phyloP scores from a whole-genome alignment of 805 yeast genomes.

The Candida koratica region DNA sequence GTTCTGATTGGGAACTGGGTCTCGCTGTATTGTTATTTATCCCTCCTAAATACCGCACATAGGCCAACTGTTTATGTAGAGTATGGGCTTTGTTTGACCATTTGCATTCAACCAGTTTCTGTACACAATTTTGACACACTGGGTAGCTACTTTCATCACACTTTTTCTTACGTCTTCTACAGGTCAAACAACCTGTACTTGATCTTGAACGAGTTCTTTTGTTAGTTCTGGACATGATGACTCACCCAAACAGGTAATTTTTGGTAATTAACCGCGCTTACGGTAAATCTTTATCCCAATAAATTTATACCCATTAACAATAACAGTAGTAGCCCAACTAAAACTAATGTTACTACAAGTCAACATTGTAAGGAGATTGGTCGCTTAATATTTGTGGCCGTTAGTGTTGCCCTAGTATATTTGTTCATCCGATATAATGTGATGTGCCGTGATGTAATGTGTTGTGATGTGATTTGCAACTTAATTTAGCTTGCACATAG shows the following conservation, averaged over 20 bases:
- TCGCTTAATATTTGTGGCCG: too few relatives aligned
- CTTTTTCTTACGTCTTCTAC: conserved; percentile 26
- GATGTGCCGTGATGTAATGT: too few relatives aligned
- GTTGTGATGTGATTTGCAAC: too few relatives aligned
- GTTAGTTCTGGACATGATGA: conserved; percentile 10
- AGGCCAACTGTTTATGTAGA: conserved; percentile 19
- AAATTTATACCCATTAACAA: too few relatives aligned
- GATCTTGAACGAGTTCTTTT: conserved; percentile 21
- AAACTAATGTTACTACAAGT: too few relatives aligned
- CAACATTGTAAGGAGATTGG: too few relatives aligned
- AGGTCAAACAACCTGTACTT: conserved; percentile 30
- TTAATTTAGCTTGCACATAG: too few relatives aligned
- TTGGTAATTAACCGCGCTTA: conserved; percentile 28
- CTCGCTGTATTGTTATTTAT: neutral
- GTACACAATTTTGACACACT: conserved; percentile 24
- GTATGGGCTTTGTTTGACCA: conserved; percentile 27
- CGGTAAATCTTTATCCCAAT: too few relatives aligned
- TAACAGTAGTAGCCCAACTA: too few relatives aligned
- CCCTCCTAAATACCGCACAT: conserved; percentile 22
- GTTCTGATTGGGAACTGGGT: too few relatives aligned
- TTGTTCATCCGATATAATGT: too few relatives aligned
- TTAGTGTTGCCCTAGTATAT: too few relatives aligned
- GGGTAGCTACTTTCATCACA: conserved; percentile 34
- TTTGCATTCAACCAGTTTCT: conserved; percentile 19
- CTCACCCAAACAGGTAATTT: conserved; percentile 28